A percentile compares a stretch with the other conserved stretches of the same genome.
phyloP scores from a whole-genome alignment of 805 yeast species.

The Lipomyces sp. region DNA sequence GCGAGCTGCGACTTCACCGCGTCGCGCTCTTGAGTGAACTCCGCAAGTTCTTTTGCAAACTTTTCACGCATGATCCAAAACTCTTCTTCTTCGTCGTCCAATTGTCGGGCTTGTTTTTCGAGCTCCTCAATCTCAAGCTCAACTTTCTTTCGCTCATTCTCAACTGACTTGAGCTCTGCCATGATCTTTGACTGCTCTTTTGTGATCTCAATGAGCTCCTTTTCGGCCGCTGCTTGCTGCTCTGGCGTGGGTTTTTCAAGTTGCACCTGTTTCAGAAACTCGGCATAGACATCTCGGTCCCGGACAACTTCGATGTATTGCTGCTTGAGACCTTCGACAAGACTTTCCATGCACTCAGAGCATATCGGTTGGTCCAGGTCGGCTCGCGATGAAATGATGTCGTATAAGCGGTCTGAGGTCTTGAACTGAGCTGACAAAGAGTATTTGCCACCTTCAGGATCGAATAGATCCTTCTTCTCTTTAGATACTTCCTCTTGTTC shows the following conservation, averaged over 20 bases:
- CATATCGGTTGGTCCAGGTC: slow-evolving; percentile 87
- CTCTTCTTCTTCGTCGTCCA: slow-evolving; percentile 47
- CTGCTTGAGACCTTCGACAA: slow-evolving; percentile 61
- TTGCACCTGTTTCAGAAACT: slow-evolving; percentile 67
- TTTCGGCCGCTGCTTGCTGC: slow-evolving; percentile 47
- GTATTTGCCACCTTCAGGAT: slow-evolving; percentile 7
- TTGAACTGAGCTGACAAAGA: slow-evolving; percentile 10
- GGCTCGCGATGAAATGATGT: slow-evolving; percentile 64
- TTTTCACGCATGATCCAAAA: slow-evolving; percentile 52
- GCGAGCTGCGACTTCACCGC: slow-evolving; percentile 63
- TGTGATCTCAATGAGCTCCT: slow-evolving; percentile 49
- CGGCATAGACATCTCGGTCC: slow-evolving; percentile 75
- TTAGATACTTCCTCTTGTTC: not conserved
- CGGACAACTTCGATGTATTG: slow-evolving; percentile 69
- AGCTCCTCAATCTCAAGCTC: slow-evolving; percentile 49
- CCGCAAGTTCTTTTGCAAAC: slow-evolving; percentile 51
- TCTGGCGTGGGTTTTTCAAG: slow-evolving; percentile 37
- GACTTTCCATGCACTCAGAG: slow-evolving; percentile 69
- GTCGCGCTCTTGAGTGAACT: slow-evolving; percentile 54
- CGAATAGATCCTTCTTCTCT: slow-evolving; percentile 1
- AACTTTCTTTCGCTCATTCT: slow-evolving; percentile 45
- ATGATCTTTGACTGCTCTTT: slow-evolving; percentile 37
- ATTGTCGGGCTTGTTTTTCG: slow-evolving; percentile 35
- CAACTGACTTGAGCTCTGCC: slow-evolving; percentile 39
- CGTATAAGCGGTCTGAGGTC: slow-evolving; percentile 32